Conservation (phyloP, 768 basidiomycete species). For the Podaxis mareebaensis region DNA sequence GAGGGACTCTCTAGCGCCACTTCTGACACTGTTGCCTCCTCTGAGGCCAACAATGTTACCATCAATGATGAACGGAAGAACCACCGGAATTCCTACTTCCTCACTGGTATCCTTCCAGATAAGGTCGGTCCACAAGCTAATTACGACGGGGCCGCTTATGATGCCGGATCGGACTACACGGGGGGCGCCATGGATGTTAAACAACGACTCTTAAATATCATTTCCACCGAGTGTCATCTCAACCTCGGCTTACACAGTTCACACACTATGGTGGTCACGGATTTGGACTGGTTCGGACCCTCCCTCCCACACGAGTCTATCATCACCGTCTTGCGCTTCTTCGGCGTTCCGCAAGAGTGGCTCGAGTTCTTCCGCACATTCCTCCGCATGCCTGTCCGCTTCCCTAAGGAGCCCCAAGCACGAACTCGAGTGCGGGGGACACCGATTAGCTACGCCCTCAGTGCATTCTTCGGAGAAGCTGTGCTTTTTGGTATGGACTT, state of each 20-base stretch:
- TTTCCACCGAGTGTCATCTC: conserved; percentile 41
- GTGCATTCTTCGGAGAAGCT: conserved; percentile 41
- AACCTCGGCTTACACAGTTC: conserved; percentile 34
- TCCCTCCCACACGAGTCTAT: conserved; percentile 43
- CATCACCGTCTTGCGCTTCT: conserved; percentile 37
- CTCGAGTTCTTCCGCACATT: conserved; percentile 35
- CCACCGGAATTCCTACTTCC: conserved; percentile 29
- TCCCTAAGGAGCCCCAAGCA: conserved; percentile 30
- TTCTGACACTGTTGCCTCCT: conserved; percentile 13
- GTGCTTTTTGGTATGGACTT: conserved; percentile 48
- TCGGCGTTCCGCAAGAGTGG: conserved; percentile 40
- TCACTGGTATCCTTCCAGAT: conserved; percentile 35
- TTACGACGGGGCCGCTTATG: conserved; percentile 29
- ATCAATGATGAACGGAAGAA: conserved; percentile 29
- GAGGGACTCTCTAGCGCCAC: conserved; percentile 24
- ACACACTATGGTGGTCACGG: conserved; percentile 38
- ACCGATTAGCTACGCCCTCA: conserved; percentile 42
- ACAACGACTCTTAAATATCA: conserved; percentile 39
- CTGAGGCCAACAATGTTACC: conserved; percentile 15
- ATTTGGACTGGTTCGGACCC: conserved; percentile 45
- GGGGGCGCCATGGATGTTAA: conserved; percentile 29
- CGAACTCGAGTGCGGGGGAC: conserved; percentile 41
- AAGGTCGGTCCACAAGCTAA: conserved; percentile 16
- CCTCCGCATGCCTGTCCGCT: conserved; percentile 34
- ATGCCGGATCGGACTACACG: conserved; percentile 18